These are phyloP conservation scores for Zymoseptoria crescenta DNA, from an alignment of 2,329 filamentous ascomycete genomes.

Conservation along the genomic window DNA sequence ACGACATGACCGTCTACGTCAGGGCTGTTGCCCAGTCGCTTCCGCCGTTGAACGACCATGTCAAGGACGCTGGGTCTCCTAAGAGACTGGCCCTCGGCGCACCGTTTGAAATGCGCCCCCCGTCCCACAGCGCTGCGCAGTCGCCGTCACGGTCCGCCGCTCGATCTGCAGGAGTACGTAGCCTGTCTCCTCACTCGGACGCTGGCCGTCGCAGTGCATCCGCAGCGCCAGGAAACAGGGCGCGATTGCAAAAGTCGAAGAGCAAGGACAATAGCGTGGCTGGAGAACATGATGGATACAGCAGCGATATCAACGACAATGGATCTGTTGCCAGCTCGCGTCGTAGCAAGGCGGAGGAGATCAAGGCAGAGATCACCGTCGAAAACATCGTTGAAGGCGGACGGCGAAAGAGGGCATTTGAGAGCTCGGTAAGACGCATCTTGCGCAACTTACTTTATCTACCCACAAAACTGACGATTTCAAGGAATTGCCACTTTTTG, in stretches of 20 bases:
- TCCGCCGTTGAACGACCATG: constrained; percentile 14
- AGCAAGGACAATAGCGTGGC: constrained; percentile 45
- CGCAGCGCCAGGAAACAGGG: constrained; percentile 51
- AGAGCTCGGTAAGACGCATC: constrained; percentile 83
- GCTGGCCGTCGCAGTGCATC: constrained; percentile 72
- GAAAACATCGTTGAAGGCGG: constrained; percentile 98
- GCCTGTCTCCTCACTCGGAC: constrained; percentile 62
- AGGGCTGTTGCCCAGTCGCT: constrained; percentile 38
- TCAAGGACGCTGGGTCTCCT: constrained; percentile 34
- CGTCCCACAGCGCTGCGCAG: constrained; percentile 51
- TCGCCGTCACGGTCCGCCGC: constrained; percentile 62
- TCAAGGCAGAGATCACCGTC: constrained; percentile 93
- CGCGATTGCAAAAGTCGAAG: constrained; percentile 47
- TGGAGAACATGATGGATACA: constrained; percentile 67
- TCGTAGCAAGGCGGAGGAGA: constrained; percentile 72
- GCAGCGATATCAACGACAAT: constrained; percentile 76
- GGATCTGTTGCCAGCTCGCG: constrained; percentile 64
- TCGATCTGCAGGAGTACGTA: constrained; percentile 65
- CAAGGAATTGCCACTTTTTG: constrained; percentile 91
- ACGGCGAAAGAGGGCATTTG: constrained; percentile 83
- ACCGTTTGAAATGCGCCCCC: constrained; percentile 56
- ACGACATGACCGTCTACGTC: constrained; percentile 91
- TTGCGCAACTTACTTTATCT: neutral
- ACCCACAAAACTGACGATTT: constrained; percentile 4
- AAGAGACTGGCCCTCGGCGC: constrained; percentile 54